Evolutionary conservation across 495 filamentous ascomycete genomes (phyloP), one percentile per base, ranked within the genome.

Genomic region (Pseudomonodictys pantanalensis): DNA sequence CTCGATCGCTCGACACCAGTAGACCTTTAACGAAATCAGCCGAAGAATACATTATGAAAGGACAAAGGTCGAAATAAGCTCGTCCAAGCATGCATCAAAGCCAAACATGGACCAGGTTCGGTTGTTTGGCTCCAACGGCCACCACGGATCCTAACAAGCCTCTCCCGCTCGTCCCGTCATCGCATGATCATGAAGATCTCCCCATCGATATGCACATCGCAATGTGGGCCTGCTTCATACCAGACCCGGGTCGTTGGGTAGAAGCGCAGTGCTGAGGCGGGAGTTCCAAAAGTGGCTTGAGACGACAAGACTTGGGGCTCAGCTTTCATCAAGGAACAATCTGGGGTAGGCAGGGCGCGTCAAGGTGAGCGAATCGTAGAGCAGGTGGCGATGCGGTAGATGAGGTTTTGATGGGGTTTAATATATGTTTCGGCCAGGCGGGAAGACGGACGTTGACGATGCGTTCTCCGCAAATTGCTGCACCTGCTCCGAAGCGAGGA

Each of bases 341-440:
- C 38, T 41, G 20, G 12, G 38, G 12, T 18, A n/a, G 38, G 38
- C 12, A 41, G 38, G 20, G 38, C 38, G 38, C 15, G 20, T 41
- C 15, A 41, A 41, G 12, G 12, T 5, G 4, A 18, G 38, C n/a
- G n/a, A n/a, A n/a, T n/a, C n/a, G 8, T 8, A 38, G 18, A 15
- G 41, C 32, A 20, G 22, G 41, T 44, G 41, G 45, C 18, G 23
- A 18, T 45, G 9, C 25, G 15, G 7, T 3, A 10, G 10, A 10
- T 2, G 33, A n/a, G 50, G 28, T 39, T 3, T 18, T 5, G 24
- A 48, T 28, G 58, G 42, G 12, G 35, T 56, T 62, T 44, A 49
- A 55, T 56, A 46, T 41, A n/a, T 41, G 12, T 41, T 33, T 56
- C 59, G 59, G 51, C 26, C 45, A 22, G 41, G 28, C 59, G 59